Base-by-base conservation (phyloP, 73 alveolate species). In the Symbiodinium natans region DNA sequence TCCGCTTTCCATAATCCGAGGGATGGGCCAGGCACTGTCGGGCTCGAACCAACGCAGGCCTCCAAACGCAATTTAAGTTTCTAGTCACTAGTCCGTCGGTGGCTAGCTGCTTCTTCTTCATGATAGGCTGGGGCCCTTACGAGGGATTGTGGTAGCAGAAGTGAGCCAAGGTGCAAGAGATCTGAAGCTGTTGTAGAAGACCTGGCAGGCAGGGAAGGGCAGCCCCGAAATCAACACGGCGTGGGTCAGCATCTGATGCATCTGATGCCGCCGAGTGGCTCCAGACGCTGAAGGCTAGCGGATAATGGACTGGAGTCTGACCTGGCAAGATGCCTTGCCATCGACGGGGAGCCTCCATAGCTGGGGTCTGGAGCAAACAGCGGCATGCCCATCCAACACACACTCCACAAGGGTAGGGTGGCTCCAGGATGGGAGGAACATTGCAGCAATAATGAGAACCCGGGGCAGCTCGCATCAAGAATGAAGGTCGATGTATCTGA, bases 91-190 rank as follows among this genome's bases (percentile, higher is more conserved):
- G n/a, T n/a, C n/a, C n/a, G n/a, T n/a, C n/a, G n/a, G n/a, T n/a
- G n/a, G n/a, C n/a, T n/a, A n/a, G n/a, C n/a, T n/a, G n/a, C n/a
- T n/a, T n/a, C n/a, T n/a, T n/a, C n/a, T n/a, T n/a, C n/a, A n/a
- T n/a, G n/a, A n/a, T n/a, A n/a, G n/a, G n/a, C n/a, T n/a, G n/a
- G n/a, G n/a, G 46, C 46, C 25, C 48, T 73, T 63, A 36, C 3
- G 83, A 31, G 19, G 42, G 31, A n/a, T 36, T 42, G 99, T 33
- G 41, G 21, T 9, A 74, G 41, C 82, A 82, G 25, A 1, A 82
- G 21, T 38, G 21, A 17, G 29, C 93, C 99, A 19, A 40, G 86
- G 23, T n/a, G 92, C n/a, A n/a, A n/a, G n/a, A n/a, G n/a, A n/a
- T n/a, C n/a, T n/a, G n/a, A n/a, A n/a, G n/a, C n/a, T n/a, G n/a